These are phyloP conservation scores for Alternaria arborescens DNA, from an alignment of 2,329 filamentous ascomycete species.

Conservation along the genomic window DNA sequence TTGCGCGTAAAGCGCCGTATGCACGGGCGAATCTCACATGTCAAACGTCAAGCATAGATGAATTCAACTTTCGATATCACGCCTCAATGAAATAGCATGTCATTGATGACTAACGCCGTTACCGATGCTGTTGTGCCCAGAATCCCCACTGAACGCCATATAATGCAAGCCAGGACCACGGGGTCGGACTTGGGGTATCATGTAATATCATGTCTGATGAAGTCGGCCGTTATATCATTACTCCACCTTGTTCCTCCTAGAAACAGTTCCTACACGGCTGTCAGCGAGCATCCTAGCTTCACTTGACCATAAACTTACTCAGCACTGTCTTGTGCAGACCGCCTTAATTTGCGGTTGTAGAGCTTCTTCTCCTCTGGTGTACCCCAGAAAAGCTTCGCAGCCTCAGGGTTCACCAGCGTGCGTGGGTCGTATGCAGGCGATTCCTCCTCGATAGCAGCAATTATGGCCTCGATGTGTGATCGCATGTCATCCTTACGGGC, in stretches of 20 bases:
- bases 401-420: constrained; percentile 85
- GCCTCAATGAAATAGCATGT: neutral
- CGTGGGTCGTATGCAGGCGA: constrained; percentile 88
- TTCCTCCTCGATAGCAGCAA: constrained; percentile 85
- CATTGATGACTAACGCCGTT: constrained; percentile 11
- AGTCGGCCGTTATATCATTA: constrained; percentile 30
- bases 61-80: neutral
- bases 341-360: constrained; percentile 82
- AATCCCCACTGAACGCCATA: constrained; percentile 28
- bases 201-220: constrained; percentile 35
- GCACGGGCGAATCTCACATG: neutral
- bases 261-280: constrained; percentile 32
- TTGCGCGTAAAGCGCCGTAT: neutral
- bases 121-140: constrained; percentile 22
- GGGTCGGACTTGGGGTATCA: constrained; percentile 39
- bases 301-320: constrained; percentile 48
- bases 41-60: neutral
- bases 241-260: constrained; percentile 15
- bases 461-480: constrained; percentile 83
- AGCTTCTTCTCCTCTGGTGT: constrained; percentile 77
- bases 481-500: constrained; percentile 78
- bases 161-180: constrained; percentile 33
- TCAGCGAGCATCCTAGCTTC: neutral
- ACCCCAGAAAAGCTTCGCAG: constrained; percentile 88
- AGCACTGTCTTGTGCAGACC: constrained; percentile 71